Base-by-base conservation (phyloP, 805 yeast genomes). In the Metschnikowia borealis region DNA sequence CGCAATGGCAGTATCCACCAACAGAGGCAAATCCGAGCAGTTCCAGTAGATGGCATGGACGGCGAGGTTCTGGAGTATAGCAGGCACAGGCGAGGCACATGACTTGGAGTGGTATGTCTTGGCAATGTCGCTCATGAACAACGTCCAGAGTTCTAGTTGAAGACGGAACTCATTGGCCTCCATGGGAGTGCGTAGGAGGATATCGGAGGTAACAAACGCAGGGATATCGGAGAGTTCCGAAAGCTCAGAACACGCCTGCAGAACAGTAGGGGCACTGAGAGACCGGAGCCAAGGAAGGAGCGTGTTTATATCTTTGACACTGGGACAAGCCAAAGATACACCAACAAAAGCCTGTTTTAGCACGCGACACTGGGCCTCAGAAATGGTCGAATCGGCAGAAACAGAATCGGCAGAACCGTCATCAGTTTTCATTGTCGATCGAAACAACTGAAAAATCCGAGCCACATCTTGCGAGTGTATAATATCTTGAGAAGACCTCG, bases 121-220 rank as follows among this genome's bases (percentile, higher is more conserved):
- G 5, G 66, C 49, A 4, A 73, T 62, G 18, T 52, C 54, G 20
- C 54, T 56, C 26, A 61, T 59, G 48, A 60, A 70, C 13, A 59
- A 52, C 3, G 47, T 17, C 77, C 77, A 74, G 8, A 74, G 50
- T 43, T 72, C 77, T 10, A 60, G 57, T 49, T 71, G 77, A 15
- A 73, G 58, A 6, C 62, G 51, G 33, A 62, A 56, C 37, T 74
- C 78, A 5, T 62, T 55, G 18, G 53, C 52, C 5, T 66, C 61
- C 48, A 60, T 50, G 1, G 78, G 76, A 1, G 74, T 64, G 42
- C 81, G 62, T 1, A 63, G 52, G 2, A 75, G 55, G 4, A 77
- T 57, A 51, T 77, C 79, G 1, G 66, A 60, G 1, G 66, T 43
- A 1, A 77, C 64, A 57, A 70, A 73, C 0, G 69, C 56, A 0